A percentile compares a stretch with the other conserved stretches of the same genome.
These are phyloP conservation scores for Simmondsia chinensis DNA, from an alignment of 148 eudicot genomes.

Conservation along the genomic window DNA sequence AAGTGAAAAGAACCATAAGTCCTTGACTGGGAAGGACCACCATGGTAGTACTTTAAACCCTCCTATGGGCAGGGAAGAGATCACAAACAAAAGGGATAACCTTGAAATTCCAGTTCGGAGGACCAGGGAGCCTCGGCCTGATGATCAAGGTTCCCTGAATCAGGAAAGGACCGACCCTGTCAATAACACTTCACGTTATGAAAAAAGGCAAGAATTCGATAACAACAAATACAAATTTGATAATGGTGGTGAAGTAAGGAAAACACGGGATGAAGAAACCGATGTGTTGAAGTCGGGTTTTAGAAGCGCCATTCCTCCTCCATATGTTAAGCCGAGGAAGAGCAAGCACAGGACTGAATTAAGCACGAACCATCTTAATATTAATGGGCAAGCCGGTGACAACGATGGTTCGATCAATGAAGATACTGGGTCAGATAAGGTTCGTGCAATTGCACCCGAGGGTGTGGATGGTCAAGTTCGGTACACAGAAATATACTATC, in stretches of 20 bases:
- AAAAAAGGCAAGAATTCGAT: constrained; percentile 21
- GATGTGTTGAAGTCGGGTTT: constrained; percentile 27
- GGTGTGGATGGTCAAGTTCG: constrained; percentile 11
- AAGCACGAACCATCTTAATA: constrained; percentile 11
- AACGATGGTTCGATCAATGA: constrained; percentile 25
- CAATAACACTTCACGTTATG: constrained; percentile 27
- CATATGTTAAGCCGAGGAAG: constrained; percentile 54
- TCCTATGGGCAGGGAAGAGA: constrained; percentile 14
- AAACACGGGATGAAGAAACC: constrained; percentile 28
- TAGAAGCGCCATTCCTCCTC: constrained; percentile 51
- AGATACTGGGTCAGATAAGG: constrained; percentile 20
- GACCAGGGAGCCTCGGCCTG: constrained; percentile 12
- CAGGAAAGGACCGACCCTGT: too few relatives aligned
- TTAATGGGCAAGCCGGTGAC: constrained; percentile 8
- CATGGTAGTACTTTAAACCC: constrained; percentile 18
- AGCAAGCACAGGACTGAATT: constrained; percentile 18
- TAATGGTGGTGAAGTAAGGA: constrained; percentile 10
- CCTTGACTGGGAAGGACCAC: constrained; percentile 17
- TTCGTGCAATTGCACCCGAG: constrained; percentile 7
- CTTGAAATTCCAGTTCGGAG: constrained; percentile 18
- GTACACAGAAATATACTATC: constrained; percentile 35
- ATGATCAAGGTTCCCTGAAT: constrained; percentile 13
- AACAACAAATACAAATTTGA: constrained; percentile 11
- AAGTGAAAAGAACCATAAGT: constrained; percentile 16
- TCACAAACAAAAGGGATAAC: constrained; percentile 19